Conservation (phyloP, 108 stramenopile genomes). For the Skeletonema costatum region DNA sequence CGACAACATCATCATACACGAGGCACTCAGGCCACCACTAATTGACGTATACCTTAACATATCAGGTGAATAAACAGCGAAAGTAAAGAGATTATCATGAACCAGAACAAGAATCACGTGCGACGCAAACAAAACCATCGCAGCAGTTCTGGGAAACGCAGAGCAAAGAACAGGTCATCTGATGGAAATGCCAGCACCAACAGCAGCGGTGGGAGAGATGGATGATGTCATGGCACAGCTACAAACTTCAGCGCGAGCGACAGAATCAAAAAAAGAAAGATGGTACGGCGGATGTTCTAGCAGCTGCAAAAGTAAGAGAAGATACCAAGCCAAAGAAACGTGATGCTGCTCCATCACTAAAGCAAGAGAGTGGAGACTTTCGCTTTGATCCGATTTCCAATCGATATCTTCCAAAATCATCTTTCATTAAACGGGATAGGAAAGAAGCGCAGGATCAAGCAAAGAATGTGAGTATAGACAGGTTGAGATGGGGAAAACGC, state of each 20-base stretch:
- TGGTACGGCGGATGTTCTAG: neutral
- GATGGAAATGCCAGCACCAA: neutral
- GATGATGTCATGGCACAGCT: conserved; percentile 35
- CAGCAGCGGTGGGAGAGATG: neutral
- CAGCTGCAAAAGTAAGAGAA: neutral
- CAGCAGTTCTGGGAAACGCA: too few relatives aligned
- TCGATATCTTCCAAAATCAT: conserved; percentile 38
- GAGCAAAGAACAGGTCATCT: neutral
- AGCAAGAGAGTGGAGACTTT: conserved; percentile 17
- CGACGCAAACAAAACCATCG: too few relatives aligned
- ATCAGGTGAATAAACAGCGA: too few relatives aligned
- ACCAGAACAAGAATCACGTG: too few relatives aligned
- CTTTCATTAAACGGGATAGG: neutral
- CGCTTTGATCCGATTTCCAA: conserved; percentile 29
- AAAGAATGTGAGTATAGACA: neutral
- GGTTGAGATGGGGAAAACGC: neutral
- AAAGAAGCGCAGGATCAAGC: neutral
- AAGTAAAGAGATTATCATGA: too few relatives aligned
- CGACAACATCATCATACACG: too few relatives aligned
- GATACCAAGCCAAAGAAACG: too few relatives aligned
- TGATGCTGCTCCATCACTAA: neutral
- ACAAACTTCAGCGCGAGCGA: conserved; percentile 23
- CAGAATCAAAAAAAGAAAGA: conserved; percentile 4
- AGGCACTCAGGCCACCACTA: too few relatives aligned
- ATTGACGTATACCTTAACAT: too few relatives aligned